phyloP scores from a whole-genome alignment of 108 stramenopile genomes.

The Pseudonitzschia pungens region DNA sequence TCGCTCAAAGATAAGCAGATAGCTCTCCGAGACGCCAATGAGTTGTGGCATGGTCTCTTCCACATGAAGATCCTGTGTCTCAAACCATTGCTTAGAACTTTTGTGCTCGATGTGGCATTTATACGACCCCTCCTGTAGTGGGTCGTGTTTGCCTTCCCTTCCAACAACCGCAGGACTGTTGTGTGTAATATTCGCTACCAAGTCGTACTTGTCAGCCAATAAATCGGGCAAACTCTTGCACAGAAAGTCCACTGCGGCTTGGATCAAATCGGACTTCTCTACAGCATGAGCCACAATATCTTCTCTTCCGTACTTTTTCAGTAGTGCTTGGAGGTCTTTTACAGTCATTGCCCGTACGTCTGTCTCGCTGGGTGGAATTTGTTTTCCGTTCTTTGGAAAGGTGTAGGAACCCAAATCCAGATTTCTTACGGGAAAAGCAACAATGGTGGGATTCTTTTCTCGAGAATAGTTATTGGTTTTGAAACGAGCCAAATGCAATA shows the following conservation, averaged over 20 bases:
- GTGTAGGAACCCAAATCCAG: slow-evolving; percentile 88
- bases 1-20: slow-evolving; percentile 88
- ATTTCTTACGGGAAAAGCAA: slow-evolving; percentile 97
- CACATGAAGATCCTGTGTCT: slow-evolving; percentile 95
- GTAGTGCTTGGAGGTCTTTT: slow-evolving; percentile 68
- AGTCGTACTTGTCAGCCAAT: slow-evolving; percentile 90
- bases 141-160: slow-evolving; percentile 75
- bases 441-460: slow-evolving; percentile 99
- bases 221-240: slow-evolving; percentile 73
- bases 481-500: slow-evolving; percentile 92
- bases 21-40: slow-evolving; percentile 93
- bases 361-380: slow-evolving; percentile 54
- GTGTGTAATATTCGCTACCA: slow-evolving; percentile 95
- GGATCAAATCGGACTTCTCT: slow-evolving; percentile 79
- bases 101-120: slow-evolving; percentile 90
- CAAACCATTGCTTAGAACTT: slow-evolving; percentile 93
- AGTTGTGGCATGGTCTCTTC: slow-evolving; percentile 95
- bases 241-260: slow-evolving; percentile 66
- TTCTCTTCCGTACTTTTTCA: slow-evolving; percentile 61
- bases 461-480: slow-evolving; percentile 85
- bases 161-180: slow-evolving; percentile 81
- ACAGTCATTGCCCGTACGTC: slow-evolving; percentile 76
- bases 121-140: slow-evolving; percentile 86
- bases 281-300: slow-evolving; percentile 48
- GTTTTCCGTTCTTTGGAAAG: slow-evolving; percentile 34